phyloP scores from a whole-genome alignment of 2,329 filamentous ascomycete genomes.

The Xylaria sp. region DNA sequence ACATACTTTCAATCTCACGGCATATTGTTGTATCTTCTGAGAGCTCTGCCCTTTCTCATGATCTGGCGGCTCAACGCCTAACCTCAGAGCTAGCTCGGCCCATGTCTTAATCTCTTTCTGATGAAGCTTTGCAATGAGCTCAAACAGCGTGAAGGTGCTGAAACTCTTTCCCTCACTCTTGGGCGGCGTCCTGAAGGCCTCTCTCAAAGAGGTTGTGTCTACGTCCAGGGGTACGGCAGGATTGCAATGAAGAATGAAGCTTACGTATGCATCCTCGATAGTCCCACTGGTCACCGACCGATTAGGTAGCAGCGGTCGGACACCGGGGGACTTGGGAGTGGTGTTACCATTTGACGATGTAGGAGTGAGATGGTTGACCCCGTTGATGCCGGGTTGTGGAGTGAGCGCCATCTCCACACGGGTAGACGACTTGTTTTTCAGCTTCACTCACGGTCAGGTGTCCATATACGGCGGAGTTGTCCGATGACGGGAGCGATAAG shows the following conservation, averaged over 20 bases:
- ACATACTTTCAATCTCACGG: constrained; percentile 84
- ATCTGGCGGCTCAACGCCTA: constrained; percentile 89
- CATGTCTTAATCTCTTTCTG: constrained; percentile 89
- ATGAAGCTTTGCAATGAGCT: constrained; percentile 82
- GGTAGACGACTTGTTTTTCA: constrained; percentile 25
- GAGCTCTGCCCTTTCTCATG: constrained; percentile 85
- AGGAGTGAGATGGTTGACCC: constrained; percentile 45
- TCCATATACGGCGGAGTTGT: constrained; percentile 31
- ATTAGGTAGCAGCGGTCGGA: constrained; percentile 65
- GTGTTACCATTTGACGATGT: constrained; percentile 44
- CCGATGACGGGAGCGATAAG: constrained; percentile 11
- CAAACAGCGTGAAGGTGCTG: constrained; percentile 78
- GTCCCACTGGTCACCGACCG: constrained; percentile 73
- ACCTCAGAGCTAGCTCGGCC: constrained; percentile 84
- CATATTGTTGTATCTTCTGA: constrained; percentile 95
- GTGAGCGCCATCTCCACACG: constrained; percentile 46
- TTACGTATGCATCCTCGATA: constrained; percentile 83
- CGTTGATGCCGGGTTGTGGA: constrained; percentile 44
- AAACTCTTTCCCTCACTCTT: constrained; percentile 90
- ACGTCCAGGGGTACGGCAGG: constrained; percentile 76
- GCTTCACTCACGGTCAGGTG: constrained; percentile 27
- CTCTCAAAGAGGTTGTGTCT: constrained; percentile 76
- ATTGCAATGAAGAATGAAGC: constrained; percentile 92
- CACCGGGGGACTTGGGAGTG: constrained; percentile 43
- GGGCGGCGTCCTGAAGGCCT: constrained; percentile 81